phyloP scores from a whole-genome alignment of 2,329 filamentous ascomycete genomes.

The Metarhizium guizhouense region DNA sequence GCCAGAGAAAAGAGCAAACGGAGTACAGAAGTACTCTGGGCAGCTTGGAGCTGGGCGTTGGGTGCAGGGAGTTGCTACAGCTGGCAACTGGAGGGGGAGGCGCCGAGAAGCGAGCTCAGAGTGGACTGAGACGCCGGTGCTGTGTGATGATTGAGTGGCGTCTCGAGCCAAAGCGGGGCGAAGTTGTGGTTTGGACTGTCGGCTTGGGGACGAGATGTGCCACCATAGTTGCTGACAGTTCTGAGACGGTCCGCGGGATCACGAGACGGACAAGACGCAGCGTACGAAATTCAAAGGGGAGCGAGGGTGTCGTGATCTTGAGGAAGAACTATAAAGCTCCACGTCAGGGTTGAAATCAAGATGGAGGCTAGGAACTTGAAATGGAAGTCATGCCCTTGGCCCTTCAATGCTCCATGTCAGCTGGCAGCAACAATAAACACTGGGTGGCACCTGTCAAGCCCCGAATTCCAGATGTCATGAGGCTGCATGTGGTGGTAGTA shows the following conservation, averaged over 20 bases:
- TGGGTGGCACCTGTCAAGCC: not conserved
- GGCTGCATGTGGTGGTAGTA: too few relatives aligned
- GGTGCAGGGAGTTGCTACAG: not conserved
- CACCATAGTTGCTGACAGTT: too few relatives aligned
- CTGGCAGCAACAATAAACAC: not conserved
- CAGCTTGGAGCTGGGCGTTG: not conserved
- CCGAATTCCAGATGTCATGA: too few relatives aligned
- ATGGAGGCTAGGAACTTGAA: not conserved
- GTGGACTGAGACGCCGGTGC: not conserved
- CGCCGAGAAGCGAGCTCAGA: not conserved
- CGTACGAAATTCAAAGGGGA: too few relatives aligned
- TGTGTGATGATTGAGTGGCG: slow-evolving; percentile 4
- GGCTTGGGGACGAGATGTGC: too few relatives aligned
- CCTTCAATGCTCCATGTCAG: not conserved
- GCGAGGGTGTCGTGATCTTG: not conserved
- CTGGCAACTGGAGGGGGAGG: not conserved
- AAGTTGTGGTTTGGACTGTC: not conserved
- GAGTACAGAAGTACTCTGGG: not conserved
- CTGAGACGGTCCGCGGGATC: too few relatives aligned
- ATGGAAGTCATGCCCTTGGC: not conserved
- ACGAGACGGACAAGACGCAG: too few relatives aligned
- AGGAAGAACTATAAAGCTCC: too few relatives aligned
- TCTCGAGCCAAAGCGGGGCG: slow-evolving; percentile 5
- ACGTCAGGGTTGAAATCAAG: not conserved
- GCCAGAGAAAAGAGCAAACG: slow-evolving; percentile 1